Percentiles rank a stretch among this genome's conserved stretches.
phyloP scores from a whole-genome alignment of 768 basidiomycete species.

The Tulasnella sp. region DNA sequence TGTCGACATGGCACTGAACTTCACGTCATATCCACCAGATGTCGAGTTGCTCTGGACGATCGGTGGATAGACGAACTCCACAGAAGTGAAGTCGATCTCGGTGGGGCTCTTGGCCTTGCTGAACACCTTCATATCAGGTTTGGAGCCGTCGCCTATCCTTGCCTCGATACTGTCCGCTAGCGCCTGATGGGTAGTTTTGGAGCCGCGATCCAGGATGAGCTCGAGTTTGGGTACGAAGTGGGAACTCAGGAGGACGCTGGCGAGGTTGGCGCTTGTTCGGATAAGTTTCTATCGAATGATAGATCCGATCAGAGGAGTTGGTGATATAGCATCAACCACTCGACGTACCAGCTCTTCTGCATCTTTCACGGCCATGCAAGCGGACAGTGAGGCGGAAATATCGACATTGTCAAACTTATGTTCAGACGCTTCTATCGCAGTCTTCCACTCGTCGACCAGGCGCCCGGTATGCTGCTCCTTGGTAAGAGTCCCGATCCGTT shows the following conservation, averaged over 20 bases:
- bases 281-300: conserved; percentile 54
- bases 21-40: conserved; percentile 75
- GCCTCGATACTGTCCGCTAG: conserved; percentile 79
- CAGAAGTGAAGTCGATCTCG: conserved; percentile 55
- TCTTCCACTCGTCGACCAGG: conserved; percentile 77
- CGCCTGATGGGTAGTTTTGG: conserved; percentile 80
- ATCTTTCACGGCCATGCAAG: conserved; percentile 80
- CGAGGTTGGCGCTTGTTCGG: conserved; percentile 63
- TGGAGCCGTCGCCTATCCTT: conserved; percentile 75
- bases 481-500: conserved; percentile 59
- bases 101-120: conserved; percentile 55
- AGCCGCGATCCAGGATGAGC: conserved; percentile 82
- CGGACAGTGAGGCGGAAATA: conserved; percentile 62
- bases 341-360: conserved; percentile 73
- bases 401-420: conserved; percentile 65
- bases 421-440: conserved; percentile 41
- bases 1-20: conserved; percentile 77
- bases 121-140: conserved; percentile 93
- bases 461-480: conserved; percentile 86
- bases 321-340: no score
- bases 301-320: no score
- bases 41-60: conserved; percentile 91
- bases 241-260: conserved; percentile 73
- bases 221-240: conserved; percentile 84
- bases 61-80: conserved; percentile 90